These are phyloP conservation scores for Chlamydomonas incerta DNA, from an alignment of 139 green algal species.

Conservation along the genomic window DNA sequence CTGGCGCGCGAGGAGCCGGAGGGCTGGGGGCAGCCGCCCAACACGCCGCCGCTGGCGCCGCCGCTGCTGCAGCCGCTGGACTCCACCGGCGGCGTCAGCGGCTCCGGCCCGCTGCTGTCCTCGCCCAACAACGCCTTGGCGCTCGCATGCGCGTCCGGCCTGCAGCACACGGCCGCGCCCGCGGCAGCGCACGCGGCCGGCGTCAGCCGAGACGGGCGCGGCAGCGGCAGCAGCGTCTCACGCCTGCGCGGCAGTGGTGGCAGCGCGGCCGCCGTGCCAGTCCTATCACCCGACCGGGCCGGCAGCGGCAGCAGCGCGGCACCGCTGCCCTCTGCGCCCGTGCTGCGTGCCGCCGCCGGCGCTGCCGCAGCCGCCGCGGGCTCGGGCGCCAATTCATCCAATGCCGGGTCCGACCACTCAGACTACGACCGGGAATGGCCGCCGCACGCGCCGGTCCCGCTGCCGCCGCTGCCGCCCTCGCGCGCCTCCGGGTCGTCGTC, in stretches of 20 bases:
- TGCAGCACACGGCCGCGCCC: background rate
- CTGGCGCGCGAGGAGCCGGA: constrained; percentile 1
- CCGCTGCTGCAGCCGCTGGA: too few species aligned
- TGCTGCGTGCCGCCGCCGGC: too few species aligned
- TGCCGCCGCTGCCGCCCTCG: too few species aligned
- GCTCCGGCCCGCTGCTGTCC: too few species aligned
- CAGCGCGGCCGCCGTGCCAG: background rate
- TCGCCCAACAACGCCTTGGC: too few species aligned
- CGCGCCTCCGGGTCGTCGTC: too few species aligned
- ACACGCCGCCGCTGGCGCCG: background rate
- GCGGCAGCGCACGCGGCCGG: background rate
- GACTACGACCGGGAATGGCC: too few species aligned
- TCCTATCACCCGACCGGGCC: background rate
- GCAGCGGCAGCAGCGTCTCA: background rate
- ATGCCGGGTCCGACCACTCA: too few species aligned
- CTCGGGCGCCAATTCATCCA: too few species aligned
- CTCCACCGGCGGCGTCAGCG: background rate
- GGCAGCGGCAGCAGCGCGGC: too few species aligned
- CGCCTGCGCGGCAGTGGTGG: background rate
- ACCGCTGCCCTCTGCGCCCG: background rate
- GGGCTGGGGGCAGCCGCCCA: constrained; percentile 2
- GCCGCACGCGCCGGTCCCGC: too few species aligned
- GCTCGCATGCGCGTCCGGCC: background rate
- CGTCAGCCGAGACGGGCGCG: background rate
- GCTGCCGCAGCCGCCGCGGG: too few species aligned